Evolutionary conservation across 2,329 filamentous ascomycete genomes (phyloP).

Genomic region (Penicillium capsulatum): DNA sequence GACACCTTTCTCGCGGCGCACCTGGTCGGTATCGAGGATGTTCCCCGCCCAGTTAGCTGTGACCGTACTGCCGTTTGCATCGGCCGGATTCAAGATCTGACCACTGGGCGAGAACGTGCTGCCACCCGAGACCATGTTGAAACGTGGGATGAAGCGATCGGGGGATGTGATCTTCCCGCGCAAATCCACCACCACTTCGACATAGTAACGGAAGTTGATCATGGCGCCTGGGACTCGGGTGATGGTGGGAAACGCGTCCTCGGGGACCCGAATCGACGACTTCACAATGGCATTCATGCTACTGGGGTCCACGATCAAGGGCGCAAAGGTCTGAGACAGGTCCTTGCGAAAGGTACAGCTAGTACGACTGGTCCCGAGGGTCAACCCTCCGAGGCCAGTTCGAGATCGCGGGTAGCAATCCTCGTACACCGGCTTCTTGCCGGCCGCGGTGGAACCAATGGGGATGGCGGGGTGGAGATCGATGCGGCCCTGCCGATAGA

Average conservation of each 20-base stretch:
- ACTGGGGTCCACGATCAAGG: conserved; percentile 78
- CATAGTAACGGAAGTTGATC: conserved; percentile 90
- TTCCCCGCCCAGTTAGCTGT: conserved; percentile 50
- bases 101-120: conserved; percentile 44
- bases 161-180: conserved; percentile 80
- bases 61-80: conserved; percentile 33
- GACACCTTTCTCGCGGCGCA: conserved; percentile 87
- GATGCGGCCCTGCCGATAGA: conserved; percentile 86
- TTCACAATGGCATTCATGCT: conserved; percentile 76
- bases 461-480: conserved; percentile 68
- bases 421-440: conserved; percentile 67
- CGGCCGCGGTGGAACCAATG: conserved; percentile 58
- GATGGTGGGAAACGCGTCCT: conserved; percentile 90
- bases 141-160: conserved; percentile 58
- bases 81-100: conserved; percentile 31
- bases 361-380: conserved; percentile 77
- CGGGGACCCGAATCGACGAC: conserved; percentile 78
- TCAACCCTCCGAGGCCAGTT: conserved; percentile 80
- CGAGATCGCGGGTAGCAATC: conserved; percentile 84
- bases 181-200: conserved; percentile 89
- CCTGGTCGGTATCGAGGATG: conserved; percentile 80
- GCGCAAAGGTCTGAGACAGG: conserved; percentile 79
- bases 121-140: conserved; percentile 48
- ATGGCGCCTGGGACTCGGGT: conserved; percentile 83
- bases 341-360: conserved; percentile 96